Evolutionary conservation across 495 filamentous ascomycete genomes (phyloP), one percentile per base, ranked within the genome.

Genomic region (Daldinia childiae): DNA sequence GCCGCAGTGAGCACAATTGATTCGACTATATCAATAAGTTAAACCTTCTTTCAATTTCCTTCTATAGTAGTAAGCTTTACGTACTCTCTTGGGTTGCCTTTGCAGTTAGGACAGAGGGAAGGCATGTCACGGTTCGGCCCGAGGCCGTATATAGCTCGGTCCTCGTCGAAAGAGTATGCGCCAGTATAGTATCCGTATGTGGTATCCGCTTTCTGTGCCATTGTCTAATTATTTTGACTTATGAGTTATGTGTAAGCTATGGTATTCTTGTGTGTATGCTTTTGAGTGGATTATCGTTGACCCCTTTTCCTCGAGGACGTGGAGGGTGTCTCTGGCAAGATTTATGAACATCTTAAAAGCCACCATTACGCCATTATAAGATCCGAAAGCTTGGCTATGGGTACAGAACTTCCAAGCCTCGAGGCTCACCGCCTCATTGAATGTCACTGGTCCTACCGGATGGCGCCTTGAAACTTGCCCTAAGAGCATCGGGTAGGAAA

Each of bases 1-100:
- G 30, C 70, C 70, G 24, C 70, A 73, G 1, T 58, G 50, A 11
- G 66, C 48, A 21, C 70, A 73, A 5, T 73, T 32, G 9, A 58
- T 55, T 41, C 70, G 70, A 39, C 70, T 73, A 60, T 51, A 14
- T 54, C 7, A 36, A 14, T 9, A 56, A 39, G 5, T 68, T 48
- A 65, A 36, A 14, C 34, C 3, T 4, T 36, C 11, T 36, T 36
- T 4, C 11, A 14, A 14, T 36, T 36, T 3, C 1, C 1, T 14
- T 14, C 5, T 14, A 34, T 36, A 0, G 12, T 1, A 36, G 5
- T 14, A 14, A 9, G 1, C 11, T 14, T 36, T 4, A 14, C 64
- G 3, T 72, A 73, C 70, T 73, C 70, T 73, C 70, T 65, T 21
- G 70, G 70, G 26, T 73, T 73, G 30, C 70, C 70, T 65, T 73